Conservation (phyloP, 306 rosid genomes). For the Cercis canadensis region DNA sequence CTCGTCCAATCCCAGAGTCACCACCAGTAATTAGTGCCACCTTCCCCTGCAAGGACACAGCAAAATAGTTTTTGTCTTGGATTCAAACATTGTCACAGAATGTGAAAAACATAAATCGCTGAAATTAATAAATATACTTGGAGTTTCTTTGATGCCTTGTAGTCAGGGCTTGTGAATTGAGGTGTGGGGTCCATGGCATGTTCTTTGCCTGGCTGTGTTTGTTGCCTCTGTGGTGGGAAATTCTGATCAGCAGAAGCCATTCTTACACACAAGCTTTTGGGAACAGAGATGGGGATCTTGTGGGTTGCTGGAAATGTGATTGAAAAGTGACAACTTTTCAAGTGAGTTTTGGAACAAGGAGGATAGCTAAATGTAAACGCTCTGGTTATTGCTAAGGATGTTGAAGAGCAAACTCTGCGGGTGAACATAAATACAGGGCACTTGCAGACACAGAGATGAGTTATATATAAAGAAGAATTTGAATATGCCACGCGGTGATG, state of each 20-base stretch:
- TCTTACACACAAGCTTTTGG: conserved; percentile 34
- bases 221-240: conserved; percentile 71
- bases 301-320: conserved; percentile 28
- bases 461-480: conserved; percentile 4
- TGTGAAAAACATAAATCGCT: no score
- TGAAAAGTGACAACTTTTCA: conserved; percentile 9
- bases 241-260: conserved; percentile 71
- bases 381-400: conserved; percentile 11
- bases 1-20: conserved; percentile 83
- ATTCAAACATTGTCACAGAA: no score
- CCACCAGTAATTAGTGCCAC: conserved; percentile 80
- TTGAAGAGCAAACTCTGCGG: conserved; percentile 25
- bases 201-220: conserved; percentile 77
- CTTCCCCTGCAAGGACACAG: conserved; percentile 61
- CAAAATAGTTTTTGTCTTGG: no score
- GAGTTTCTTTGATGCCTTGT: conserved; percentile 79
- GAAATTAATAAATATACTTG: conserved; percentile 39
- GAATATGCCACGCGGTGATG: conserved; percentile 39
- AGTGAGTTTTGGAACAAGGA: background rate
- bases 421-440: background rate
- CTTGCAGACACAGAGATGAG: conserved; percentile 17
- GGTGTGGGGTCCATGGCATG: conserved; percentile 79
- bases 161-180: conserved; percentile 59
- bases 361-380: background rate
- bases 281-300: conserved; percentile 2